Base-by-base conservation (phyloP, 768 basidiomycete species). In the Termitomyces eurrhizus region DNA sequence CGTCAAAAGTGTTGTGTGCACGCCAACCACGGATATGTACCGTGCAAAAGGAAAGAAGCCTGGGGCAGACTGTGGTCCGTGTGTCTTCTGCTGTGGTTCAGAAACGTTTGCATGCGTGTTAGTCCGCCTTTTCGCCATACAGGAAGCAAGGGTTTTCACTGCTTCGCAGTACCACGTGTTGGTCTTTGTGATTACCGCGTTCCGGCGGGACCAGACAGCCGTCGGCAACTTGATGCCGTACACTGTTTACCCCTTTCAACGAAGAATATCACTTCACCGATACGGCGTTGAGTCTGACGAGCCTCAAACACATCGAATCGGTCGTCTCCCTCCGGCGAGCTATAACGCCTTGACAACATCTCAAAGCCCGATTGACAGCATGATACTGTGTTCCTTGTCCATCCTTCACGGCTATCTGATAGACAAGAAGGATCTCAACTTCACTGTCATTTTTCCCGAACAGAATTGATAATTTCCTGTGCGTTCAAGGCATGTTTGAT, bases 11-110 rank as follows among this genome's bases (percentile, higher is more conserved):
- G 82, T 78, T 1, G 83, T 78, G 68, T 89, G 87, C 7, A 91
- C 85, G 49, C 85, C 86, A 24, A 90, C 83, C 29, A 84, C 73
- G 35, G 89, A 86, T 58, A 82, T 80, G 74, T 90, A 91, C 29
- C 78, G 78, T 6, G 81, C 78, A 59, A 83, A 67, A 39, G 66
- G 64, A 42, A 67, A 67, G 53, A 65, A 67, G 26, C 58, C 62
- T 18, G 58, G 18, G 13, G 48, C 56, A 0, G 29, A 39, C 37
- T 5, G 44, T 29, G 21, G 14, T 7, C 9, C n/a, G n/a, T 55
- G 45, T 7, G 36, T 14, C 26, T 46, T 49, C 39, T 58, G 56
- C 49, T 60, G 58, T 11, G 53, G 42, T 16, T 49, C 37, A 52
- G 39, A 29, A 8, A 55, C 8, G 3, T 13, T 45, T 35, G 54